Base-by-base conservation (phyloP, 176 grass and related monocot genomes). In the Ampelocalamus luodianensis region DNA sequence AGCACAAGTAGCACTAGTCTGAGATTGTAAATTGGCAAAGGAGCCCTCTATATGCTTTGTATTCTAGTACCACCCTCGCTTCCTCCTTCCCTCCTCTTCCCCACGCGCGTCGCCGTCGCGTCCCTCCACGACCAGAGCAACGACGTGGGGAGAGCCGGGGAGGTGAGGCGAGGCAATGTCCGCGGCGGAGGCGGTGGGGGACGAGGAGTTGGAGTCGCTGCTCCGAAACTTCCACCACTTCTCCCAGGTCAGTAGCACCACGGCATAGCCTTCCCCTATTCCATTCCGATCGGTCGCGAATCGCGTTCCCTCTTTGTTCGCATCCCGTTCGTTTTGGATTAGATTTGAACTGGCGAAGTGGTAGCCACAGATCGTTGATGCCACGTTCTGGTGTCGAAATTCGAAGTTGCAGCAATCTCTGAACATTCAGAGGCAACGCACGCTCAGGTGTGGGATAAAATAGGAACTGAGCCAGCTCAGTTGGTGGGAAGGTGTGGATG, bases 211-310 rank as follows among this genome's bases (percentile, higher is more conserved):
- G 85, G 85, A 96, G 23, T 88, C 81, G 36, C 58, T 93, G 43
- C 86, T 93, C 72, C 68, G 69, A 10, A 91, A 83, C 85, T 96
- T 96, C 78, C 89, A 88, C n/a, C 84, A 82, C 68, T 79, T 96
- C 61, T 93, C 79, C 79, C 87, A 96, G 80, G 91, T 88, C 68
- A 27, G 74, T 74, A 50, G 63, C 63, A n/a, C 68, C 53, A 34
- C 34, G 39, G 43, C 62, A n/a, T 22, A 64, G 9, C 74, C 23
- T 15, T 24, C 27, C 23, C 2, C 68, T 24, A 3, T 74, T 56
- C 29, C 61, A 18, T 32, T 56, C 68, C 43, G 18, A 48, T 63
- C 29, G 45, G 29, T 79, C 16, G 42, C 53, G 51, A 23, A 10
- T 49, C 32, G 39, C 10, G 59, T 44, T 65, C 44, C 18, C 49